These are phyloP conservation scores for Catharanthus roseus DNA, from an alignment of 257 asterid species.

Conservation along the genomic window DNA sequence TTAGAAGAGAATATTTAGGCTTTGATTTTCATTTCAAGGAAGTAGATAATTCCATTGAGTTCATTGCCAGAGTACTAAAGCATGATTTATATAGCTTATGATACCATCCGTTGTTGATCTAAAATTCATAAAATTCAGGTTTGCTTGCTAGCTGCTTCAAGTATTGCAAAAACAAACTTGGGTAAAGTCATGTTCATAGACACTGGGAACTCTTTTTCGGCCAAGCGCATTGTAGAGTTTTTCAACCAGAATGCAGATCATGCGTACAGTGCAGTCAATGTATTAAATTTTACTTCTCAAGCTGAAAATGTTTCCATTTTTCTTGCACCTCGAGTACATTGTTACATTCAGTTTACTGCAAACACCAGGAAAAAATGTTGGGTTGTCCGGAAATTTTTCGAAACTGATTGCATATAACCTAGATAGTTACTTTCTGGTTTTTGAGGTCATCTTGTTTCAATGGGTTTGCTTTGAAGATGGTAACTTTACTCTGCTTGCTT, in stretches of 20 bases:
- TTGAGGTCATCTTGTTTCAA: background rate
- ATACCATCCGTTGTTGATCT: slow-evolving; percentile 1
- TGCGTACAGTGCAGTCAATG: slow-evolving; percentile 39
- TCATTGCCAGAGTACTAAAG: background rate
- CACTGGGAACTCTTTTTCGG: slow-evolving; percentile 78
- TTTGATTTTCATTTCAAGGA: background rate
- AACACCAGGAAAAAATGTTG: background rate
- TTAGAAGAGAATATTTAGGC: background rate
- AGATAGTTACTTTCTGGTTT: background rate
- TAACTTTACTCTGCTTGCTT: background rate
- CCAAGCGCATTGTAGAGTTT: slow-evolving; percentile 64
- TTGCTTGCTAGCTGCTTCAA: slow-evolving; percentile 71
- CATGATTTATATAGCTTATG: background rate
- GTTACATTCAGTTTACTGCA: background rate
- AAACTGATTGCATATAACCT: background rate
- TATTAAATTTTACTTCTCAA: background rate
- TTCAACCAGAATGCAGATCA: slow-evolving; percentile 36
- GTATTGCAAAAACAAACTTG: slow-evolving; percentile 40
- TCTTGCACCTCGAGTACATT: background rate
- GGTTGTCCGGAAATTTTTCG: background rate
- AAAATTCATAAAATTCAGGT: slow-evolving; percentile 31
- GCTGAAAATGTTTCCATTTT: background rate
- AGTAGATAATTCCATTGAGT: background rate
- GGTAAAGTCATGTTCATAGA: slow-evolving; percentile 67
- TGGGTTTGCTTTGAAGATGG: background rate